Conservation (phyloP, 257 asterid genomes). For the Penstemon eatonii region DNA sequence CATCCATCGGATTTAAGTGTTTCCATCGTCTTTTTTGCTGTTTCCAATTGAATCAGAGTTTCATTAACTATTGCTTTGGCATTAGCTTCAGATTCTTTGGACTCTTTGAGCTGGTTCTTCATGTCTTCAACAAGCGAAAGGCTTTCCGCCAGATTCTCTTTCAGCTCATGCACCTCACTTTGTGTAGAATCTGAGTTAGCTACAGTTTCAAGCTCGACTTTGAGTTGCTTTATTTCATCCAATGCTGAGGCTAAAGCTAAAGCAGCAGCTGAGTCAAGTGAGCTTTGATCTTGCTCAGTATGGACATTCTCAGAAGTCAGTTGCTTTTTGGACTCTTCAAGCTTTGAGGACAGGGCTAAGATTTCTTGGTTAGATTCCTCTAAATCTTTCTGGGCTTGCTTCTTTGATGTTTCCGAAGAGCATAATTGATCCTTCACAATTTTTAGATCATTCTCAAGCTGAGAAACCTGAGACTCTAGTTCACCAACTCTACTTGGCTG, state of each 20-base stretch:
- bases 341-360: constrained; percentile 49
- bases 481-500: constrained; percentile 55
- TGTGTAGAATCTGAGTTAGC: constrained; percentile 49
- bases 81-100: constrained; percentile 66
- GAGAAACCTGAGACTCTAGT: constrained; percentile 68
- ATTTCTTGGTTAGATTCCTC: constrained; percentile 69
- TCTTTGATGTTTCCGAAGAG: constrained; percentile 68
- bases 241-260: constrained; percentile 51
- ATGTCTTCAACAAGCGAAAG: constrained; percentile 59
- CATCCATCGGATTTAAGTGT: constrained; percentile 57
- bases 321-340: constrained; percentile 52
- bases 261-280: constrained; percentile 42
- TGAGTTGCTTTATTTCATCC: constrained; percentile 66
- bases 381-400: constrained; percentile 66
- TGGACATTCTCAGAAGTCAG: constrained; percentile 28
- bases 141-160: constrained; percentile 48
- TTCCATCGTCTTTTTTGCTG: constrained; percentile 61
- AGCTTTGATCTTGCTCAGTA: constrained; percentile 31
- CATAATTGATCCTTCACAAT: constrained; percentile 62
- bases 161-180: constrained; percentile 49
- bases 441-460: constrained; percentile 78
- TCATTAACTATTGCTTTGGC: constrained; percentile 54
- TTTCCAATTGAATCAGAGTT: constrained; percentile 70
- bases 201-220: constrained; percentile 53
- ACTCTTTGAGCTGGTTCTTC: constrained; percentile 51